A percentile compares a stretch with the other conserved stretches of the same genome.
Conservation (phyloP, 352 stramenopile genomes). For the Phytopythium montanum region DNA sequence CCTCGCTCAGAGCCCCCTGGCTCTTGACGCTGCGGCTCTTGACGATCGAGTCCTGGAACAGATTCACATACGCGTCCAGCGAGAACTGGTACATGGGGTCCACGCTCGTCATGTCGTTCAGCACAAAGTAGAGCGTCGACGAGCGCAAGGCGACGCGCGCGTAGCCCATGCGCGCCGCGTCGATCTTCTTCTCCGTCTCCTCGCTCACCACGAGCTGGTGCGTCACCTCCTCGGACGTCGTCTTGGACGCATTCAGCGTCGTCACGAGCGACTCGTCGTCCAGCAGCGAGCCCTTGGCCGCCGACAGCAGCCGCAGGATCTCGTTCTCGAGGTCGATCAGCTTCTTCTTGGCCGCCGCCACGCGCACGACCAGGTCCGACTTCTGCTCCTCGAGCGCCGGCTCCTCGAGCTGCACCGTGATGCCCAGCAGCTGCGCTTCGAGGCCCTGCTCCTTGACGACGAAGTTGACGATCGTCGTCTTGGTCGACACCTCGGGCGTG, state of each 20-base stretch:
- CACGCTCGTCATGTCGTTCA: conserved; percentile 94
- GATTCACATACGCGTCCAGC: conserved; percentile 91
- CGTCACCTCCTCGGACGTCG: conserved; percentile 92
- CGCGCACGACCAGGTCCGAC: conserved; percentile 85
- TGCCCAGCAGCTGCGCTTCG: conserved; percentile 92
- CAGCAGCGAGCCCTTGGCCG: conserved; percentile 90
- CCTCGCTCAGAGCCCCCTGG: conserved; percentile 72
- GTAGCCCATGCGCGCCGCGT: conserved; percentile 93
- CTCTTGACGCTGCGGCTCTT: conserved; percentile 82
- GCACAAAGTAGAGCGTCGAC: conserved; percentile 94
- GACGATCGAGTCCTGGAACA: conserved; percentile 94
- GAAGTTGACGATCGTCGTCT: conserved; percentile 97
- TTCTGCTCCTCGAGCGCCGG: conserved; percentile 95
- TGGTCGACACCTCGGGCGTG: conserved; percentile 93
- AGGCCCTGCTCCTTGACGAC: conserved; percentile 94
- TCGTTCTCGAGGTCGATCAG: conserved; percentile 95
- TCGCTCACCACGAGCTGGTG: conserved; percentile 92
- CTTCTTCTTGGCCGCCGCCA: conserved; percentile 93
- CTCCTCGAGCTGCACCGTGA: conserved; percentile 93
- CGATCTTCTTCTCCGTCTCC: conserved; percentile 95
- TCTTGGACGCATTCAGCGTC: conserved; percentile 94
- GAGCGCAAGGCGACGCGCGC: conserved; percentile 89
- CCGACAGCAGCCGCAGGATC: conserved; percentile 90
- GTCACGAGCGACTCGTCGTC: conserved; percentile 95
- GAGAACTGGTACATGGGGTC: conserved; percentile 98